Evolutionary conservation across 192 early-diverging fungal genomes (phyloP).

Genomic region (Gigaspora rosea): DNA sequence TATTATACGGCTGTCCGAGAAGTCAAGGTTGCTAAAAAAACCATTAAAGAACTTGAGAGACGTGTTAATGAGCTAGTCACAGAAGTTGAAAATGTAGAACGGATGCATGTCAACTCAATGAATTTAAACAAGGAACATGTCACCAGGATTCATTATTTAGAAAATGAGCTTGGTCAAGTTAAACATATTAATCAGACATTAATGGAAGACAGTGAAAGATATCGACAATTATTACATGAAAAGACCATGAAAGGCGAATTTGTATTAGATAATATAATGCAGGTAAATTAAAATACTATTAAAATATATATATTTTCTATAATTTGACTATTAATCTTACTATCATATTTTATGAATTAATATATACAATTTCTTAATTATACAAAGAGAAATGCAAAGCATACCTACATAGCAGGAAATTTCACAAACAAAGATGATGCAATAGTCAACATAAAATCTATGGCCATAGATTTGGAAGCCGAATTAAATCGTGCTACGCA

Average conservation of each 20-base stretch:
- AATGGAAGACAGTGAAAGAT: constrained; percentile 81
- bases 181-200: constrained; percentile 68
- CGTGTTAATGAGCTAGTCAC: constrained; percentile 3
- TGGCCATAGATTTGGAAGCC: background rate
- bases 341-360: too few species aligned
- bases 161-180: constrained; percentile 55
- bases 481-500: constrained; percentile 16
- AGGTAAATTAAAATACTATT: too few species aligned
- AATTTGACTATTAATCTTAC: too few species aligned
- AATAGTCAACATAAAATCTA: background rate
- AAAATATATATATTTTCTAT: background rate
- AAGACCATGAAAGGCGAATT: constrained; percentile 81
- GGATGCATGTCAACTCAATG: background rate
- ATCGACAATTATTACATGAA: constrained; percentile 77
- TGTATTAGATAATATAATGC: constrained; percentile 58
- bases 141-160: constrained; percentile 9
- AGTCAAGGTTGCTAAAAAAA: constrained; percentile 5
- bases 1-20: constrained; percentile 9
- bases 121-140: background rate
- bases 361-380: too few species aligned
- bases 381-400: too few species aligned
- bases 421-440: background rate
- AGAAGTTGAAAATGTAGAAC: constrained; percentile 7
- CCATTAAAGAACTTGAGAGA: constrained; percentile 22
- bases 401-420: too few species aligned